A percentile compares a stretch with the other conserved stretches of the same genome.
Conservation (phyloP, 257 asterid genomes). For the Fraxinus quadrangulata region DNA sequence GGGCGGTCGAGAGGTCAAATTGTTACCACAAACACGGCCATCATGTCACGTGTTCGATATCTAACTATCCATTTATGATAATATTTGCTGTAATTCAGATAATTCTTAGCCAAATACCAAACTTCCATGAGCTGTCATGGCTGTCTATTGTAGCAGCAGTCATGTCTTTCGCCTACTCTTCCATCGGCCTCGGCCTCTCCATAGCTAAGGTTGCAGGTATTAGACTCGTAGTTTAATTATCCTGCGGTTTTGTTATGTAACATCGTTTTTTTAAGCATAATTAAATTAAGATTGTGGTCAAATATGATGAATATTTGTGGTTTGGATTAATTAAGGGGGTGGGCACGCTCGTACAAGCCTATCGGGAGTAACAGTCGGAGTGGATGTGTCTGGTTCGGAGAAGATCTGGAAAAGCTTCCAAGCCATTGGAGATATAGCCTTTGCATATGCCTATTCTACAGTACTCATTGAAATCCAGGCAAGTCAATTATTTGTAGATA, state of each 20-base stretch:
- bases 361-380: constrained; percentile 69
- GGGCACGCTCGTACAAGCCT: constrained; percentile 44
- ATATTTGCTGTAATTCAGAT: constrained; percentile 64
- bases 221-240: not conserved
- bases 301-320: too few species aligned
- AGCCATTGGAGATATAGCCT: constrained; percentile 90
- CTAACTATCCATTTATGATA: constrained; percentile 65
- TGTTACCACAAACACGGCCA: constrained; percentile 79
- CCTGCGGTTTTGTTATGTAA: not conserved
- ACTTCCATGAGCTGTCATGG: constrained; percentile 76
- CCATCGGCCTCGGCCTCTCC: constrained; percentile 80
- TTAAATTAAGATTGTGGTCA: too few species aligned
- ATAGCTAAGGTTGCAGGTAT: constrained; percentile 64
- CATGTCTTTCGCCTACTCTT: constrained; percentile 76
- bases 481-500: constrained; percentile 4
- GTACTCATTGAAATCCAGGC: constrained; percentile 90
- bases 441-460: constrained; percentile 84
- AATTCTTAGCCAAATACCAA: constrained; percentile 76
- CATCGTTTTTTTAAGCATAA: too few species aligned
- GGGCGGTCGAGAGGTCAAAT: constrained; percentile 75
- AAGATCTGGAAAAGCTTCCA: constrained; percentile 77
- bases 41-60: constrained; percentile 38
- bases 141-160: constrained; percentile 79
- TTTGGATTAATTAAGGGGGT: constrained; percentile 33
- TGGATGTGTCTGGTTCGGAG: constrained; percentile 59